Conservation (phyloP, 805 yeast genomes). For the Hemisphaericaspora nanyangensis region DNA sequence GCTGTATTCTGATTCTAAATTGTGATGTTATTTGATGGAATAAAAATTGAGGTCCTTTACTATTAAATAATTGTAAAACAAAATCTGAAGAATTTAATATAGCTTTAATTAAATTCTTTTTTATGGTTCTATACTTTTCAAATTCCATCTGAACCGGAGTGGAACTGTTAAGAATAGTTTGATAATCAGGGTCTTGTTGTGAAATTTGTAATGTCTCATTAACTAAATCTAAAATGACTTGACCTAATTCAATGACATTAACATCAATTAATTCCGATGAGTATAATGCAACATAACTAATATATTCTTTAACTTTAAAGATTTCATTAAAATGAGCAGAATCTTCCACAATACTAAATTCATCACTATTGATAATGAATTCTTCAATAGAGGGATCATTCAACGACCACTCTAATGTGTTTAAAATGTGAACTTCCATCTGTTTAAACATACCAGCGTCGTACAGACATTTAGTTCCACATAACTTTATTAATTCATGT, state of each 20-base stretch:
- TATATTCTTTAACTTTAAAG: slow-evolving; percentile 46
- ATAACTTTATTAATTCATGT: slow-evolving; percentile 64
- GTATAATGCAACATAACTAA: slow-evolving; percentile 47
- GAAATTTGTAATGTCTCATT: slow-evolving; percentile 26
- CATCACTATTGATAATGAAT: slow-evolving; percentile 27
- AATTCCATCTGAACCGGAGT: slow-evolving; percentile 9
- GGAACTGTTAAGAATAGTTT: slow-evolving; percentile 16
- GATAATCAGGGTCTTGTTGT: slow-evolving; percentile 19
- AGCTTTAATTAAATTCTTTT: slow-evolving; percentile 23
- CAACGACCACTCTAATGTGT: slow-evolving; percentile 59
- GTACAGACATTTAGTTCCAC: slow-evolving; percentile 60
- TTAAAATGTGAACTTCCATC: slow-evolving; percentile 51
- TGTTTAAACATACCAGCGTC: slow-evolving; percentile 49
- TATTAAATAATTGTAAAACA: slow-evolving; percentile 21
- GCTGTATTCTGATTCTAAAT: slow-evolving; percentile 10
- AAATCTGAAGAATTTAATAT: slow-evolving; percentile 26
- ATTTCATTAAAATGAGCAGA: slow-evolving; percentile 21
- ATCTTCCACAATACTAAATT: slow-evolving; percentile 25
- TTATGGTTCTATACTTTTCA: slow-evolving; percentile 18
- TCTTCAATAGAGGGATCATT: slow-evolving; percentile 54
- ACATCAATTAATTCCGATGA: slow-evolving; percentile 42
- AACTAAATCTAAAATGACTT: slow-evolving; percentile 28
- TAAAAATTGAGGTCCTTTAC: slow-evolving; percentile 28
- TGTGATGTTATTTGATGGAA: slow-evolving; percentile 15
- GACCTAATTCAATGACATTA: slow-evolving; percentile 23